Base-by-base conservation (phyloP, 352 stramenopile genomes). In the Globisporangium okanoganense region DNA sequence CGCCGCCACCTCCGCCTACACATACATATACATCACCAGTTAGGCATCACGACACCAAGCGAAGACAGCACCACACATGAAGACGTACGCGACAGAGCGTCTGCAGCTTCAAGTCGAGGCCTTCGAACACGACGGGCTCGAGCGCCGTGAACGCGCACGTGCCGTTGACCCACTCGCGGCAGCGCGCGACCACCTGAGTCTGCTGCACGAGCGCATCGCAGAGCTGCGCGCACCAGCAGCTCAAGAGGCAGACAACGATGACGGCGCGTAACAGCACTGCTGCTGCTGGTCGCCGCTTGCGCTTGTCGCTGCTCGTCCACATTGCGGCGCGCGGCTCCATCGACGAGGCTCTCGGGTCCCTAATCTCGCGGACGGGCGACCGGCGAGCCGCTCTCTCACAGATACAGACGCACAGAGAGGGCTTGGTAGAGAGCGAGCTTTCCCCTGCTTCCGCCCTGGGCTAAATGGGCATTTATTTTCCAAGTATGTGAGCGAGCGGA, bases 31-130 rank as follows among this genome's bases (percentile, higher is more conserved):
- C 12, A 55, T 0, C 20, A 18, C 16, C 20, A 14, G 29, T 13
- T 54, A 16, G 53, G 22, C 27, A 72, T 16, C 16, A n/a, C n/a
- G n/a, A n/a, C n/a, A n/a, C n/a, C n/a, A n/a, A n/a, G n/a, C n/a
- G n/a, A n/a, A n/a, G n/a, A n/a, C 13, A 13, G 35, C 14, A 43
- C 14, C n/a, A 22, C 14, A 45, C 16, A 29, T 14, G 14, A 18
- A 16, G 22, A 33, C 66, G 44, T 75, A 87, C 81, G 62, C 84
- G 88, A 67, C 85, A 94, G 56, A 94, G 71, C 2, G 80, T 90
- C 62, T 94, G 85, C n/a, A 67, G 58, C 5, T 61, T 54, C 9
- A 88, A 63, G 45, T 89, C 56, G 0, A 91, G 71, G 0, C 66
- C 59, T 14, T 69, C 58, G 45, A 89, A 73, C 43, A 75, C 53